Conservation (phyloP, 179 eudicot species). For the Beta lomatogona region DNA sequence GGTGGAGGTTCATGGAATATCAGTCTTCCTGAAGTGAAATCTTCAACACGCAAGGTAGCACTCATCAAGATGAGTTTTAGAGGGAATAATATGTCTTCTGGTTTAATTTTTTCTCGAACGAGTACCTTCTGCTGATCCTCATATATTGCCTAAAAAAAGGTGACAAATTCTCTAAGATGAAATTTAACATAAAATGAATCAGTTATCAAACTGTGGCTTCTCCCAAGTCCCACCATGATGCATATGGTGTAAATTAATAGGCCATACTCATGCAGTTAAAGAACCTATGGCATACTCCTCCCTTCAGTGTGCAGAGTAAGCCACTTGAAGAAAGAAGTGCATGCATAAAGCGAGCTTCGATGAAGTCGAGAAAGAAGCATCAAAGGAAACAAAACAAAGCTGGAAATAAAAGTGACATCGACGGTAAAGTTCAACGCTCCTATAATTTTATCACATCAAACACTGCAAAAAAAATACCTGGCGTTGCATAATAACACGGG, state of each 20-base stretch:
- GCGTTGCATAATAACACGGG: slow-evolving; percentile 67
- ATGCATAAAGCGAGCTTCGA: background rate
- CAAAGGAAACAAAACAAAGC: background rate
- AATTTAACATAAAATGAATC: background rate
- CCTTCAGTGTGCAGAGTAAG: background rate
- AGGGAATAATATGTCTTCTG: slow-evolving; percentile 51
- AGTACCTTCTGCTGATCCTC: slow-evolving; percentile 58
- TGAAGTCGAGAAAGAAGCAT: slow-evolving; percentile 9
- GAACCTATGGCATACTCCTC: background rate
- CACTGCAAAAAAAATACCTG: slow-evolving; percentile 42
- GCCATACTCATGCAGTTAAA: background rate
- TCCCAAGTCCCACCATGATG: background rate
- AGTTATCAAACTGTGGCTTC: background rate
- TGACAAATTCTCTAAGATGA: slow-evolving; percentile 3
- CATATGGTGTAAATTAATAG: too few species aligned
- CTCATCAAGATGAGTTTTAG: slow-evolving; percentile 94
- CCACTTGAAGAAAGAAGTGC: background rate
- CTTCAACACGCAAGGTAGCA: slow-evolving; percentile 90
- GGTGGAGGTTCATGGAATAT: slow-evolving; percentile 71
- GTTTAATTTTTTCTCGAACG: slow-evolving; percentile 49
- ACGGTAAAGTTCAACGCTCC: background rate
- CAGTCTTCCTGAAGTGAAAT: slow-evolving; percentile 62
- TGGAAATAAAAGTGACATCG: slow-evolving; percentile 1
- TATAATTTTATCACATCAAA: background rate
- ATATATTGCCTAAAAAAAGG: slow-evolving; percentile 42